Base-by-base conservation (phyloP, 2,329 filamentous ascomycete species). In the Cryphonectria naterciae region DNA sequence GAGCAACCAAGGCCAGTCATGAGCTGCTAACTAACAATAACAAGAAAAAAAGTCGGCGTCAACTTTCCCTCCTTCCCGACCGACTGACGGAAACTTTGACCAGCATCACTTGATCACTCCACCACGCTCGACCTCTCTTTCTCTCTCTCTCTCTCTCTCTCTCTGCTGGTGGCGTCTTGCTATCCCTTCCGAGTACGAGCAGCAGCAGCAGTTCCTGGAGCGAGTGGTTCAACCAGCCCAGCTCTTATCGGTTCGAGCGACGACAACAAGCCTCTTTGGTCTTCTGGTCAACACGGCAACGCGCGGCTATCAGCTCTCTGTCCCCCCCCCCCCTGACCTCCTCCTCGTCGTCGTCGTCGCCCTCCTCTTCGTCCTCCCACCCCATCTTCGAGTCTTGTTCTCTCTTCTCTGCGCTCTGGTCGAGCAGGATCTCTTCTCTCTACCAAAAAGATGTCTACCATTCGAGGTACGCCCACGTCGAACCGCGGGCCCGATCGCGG, bases 401-500 rank as follows among this genome's bases (percentile, higher is more conserved):
- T n/a, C 46, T n/a, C 22, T n/a, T n/a, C 54, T 58, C 28, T 58
- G 54, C 25, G 54, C 54, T 35, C 54, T 58, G 54, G 52, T 58
- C 5, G 54, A 62, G 37, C 61, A 64, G 39, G 54, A 32, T 58
- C 54, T 35, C 35, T 22, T 49, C 22, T n/a, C 5, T 7, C 17
- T 13, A 32, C 4, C 32, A 32, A 32, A 25, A 52, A 65, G 43
- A 65, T 65, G 63, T 65, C 63, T 49, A 93, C 91, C 71, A 85
- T 91, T 81, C 87, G 92, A 84, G 90, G 90, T 76, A 93, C 91
- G 73, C 91, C 92, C 76, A 93, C 91, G 73, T 91, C 92, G 76
- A 92, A 79, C 79, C 87, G 88, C 74, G 83, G 82, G 75, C 84
- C 91, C 81, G 81, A 83, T 75, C 87, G 90, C 77, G 88, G 86